Base-by-base conservation (phyloP, 2,329 filamentous ascomycete genomes). In the Zasmidium cellare region DNA sequence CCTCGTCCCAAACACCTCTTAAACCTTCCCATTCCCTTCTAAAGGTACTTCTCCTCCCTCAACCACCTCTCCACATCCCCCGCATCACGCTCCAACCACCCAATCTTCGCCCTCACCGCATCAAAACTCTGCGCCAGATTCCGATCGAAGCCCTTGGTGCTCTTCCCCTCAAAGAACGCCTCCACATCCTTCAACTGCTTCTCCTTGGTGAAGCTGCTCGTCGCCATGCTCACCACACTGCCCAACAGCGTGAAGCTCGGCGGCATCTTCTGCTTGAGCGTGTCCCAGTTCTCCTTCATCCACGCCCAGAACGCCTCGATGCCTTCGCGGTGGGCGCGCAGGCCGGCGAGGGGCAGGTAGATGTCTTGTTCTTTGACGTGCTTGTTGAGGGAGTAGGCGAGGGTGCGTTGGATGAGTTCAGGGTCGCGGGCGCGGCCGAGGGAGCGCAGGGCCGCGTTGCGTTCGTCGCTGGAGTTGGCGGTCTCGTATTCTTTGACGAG, bases 331-430 rank as follows among this genome's bases (percentile, higher is more conserved):
- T 96, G 91, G 53, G 84, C 84, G 58, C 92, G 86, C 24, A 97
- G 83, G 7, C 90, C 90, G 31, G 86, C 84, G 41, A 94, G 84
- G 1, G 93, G 92, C 72, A 96, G 86, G 78, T 96, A 97, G 64
- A 97, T 87, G 74, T 97, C 93, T 75, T 97, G 93, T 64, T 90
- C 91, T 80, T 96, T 96, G 76, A 97, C 89, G 65, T 96, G 88
- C 61, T 87, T 85, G 72, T 86, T 86, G 57, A 92, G 82, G 28
- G 92, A 82, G 62, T 97, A 80, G 25, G 80, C 83, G 14, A 97
- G 82, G 2, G 92, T 93, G 61, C 86, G 85, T 79, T 94, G 80
- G 73, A 97, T 93, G 50, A 97, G 84, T 64, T 88, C 85, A 1
- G 90, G 87, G 56, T 89, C 83, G 71, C 87, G 87, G 48, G 91